Evolutionary conservation across 192 early-diverging fungal species (phyloP).

Genomic region (Backusella luteola): DNA sequence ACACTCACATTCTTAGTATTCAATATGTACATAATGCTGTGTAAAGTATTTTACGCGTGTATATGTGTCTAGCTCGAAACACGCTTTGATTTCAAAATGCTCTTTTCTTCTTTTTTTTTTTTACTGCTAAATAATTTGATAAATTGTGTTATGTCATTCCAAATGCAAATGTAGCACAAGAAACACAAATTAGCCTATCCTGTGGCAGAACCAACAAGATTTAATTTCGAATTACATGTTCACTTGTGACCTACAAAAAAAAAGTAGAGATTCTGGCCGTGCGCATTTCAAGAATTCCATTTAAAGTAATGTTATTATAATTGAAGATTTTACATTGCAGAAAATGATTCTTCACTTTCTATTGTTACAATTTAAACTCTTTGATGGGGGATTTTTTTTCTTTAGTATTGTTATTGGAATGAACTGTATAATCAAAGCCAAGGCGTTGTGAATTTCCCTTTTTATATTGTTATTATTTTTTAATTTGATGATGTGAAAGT

Average conservation of each 20-base stretch:
- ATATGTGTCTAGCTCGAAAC: neutral
- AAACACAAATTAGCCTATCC: neutral
- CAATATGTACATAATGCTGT: neutral
- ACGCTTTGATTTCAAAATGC: neutral
- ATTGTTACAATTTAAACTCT: neutral
- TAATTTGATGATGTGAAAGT: neutral
- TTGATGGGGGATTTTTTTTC: neutral
- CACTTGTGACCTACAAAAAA: neutral
- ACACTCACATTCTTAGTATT: neutral
- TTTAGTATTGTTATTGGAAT: neutral
- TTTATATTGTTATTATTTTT: neutral
- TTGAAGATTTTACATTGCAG: neutral
- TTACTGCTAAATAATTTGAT: neutral
- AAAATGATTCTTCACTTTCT: neutral
- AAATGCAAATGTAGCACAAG: neutral
- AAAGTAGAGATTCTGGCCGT: neutral
- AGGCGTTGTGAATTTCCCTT: neutral
- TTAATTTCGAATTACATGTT: neutral
- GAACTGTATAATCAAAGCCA: too few species aligned
- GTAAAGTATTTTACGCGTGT: neutral
- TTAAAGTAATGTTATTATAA: constrained; percentile 1
- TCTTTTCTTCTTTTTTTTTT: neutral
- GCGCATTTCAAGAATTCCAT: neutral
- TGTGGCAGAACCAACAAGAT: neutral
- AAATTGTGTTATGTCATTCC: neutral